A percentile compares a stretch with the other conserved stretches of the same genome.
These are phyloP conservation scores for Aegilops bicornis DNA, from an alignment of 176 grass and related monocot genomes.

Conservation along the genomic window DNA sequence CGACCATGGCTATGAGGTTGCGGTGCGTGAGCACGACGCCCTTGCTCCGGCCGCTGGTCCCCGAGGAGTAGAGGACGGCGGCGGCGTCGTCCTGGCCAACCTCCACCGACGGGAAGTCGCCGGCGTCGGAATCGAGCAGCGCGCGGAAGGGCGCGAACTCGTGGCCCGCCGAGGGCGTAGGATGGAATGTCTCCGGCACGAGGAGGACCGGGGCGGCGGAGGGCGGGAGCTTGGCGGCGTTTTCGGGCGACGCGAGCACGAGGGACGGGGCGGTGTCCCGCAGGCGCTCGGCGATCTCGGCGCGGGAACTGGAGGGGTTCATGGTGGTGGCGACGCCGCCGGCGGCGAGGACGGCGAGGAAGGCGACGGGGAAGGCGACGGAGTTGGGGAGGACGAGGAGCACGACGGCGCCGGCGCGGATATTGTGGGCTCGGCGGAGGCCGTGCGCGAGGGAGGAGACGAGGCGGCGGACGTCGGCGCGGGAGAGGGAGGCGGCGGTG, in stretches of 20 bases:
- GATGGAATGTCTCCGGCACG: conserved; percentile 44
- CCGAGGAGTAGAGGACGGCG: conserved; percentile 85
- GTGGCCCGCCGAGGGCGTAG: background rate
- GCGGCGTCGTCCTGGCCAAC: conserved; percentile 60
- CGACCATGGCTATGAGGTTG: conserved; percentile 77
- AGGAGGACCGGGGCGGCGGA: conserved; percentile 39
- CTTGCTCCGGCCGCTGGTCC: conserved; percentile 70
- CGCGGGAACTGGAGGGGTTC: conserved; percentile 50
- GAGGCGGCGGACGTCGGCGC: conserved; percentile 49
- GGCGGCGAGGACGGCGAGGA: conserved; percentile 60
- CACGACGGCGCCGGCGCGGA: conserved; percentile 43
- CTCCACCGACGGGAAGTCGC: background rate
- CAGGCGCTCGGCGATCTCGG: conserved; percentile 57
- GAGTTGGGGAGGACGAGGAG: conserved; percentile 66
- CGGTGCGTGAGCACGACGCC: conserved; percentile 73
- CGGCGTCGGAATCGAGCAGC: conserved; percentile 22
- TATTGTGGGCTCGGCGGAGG: conserved; percentile 23
- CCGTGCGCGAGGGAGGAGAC: conserved; percentile 54
- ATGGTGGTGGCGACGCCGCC: conserved; percentile 54
- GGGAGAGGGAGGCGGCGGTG: conserved; percentile 43
- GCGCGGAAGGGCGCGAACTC: conserved; percentile 34
- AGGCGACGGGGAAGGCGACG: conserved; percentile 58
- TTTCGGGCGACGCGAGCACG: conserved; percentile 44
- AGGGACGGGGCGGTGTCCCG: conserved; percentile 21
- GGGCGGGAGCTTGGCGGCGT: conserved; percentile 26